A percentile compares a stretch with the other conserved stretches of the same genome.
Evolutionary conservation across 1,284 basidiomycete species (phyloP).

Genomic region (Heterobasidion occidentale): DNA sequence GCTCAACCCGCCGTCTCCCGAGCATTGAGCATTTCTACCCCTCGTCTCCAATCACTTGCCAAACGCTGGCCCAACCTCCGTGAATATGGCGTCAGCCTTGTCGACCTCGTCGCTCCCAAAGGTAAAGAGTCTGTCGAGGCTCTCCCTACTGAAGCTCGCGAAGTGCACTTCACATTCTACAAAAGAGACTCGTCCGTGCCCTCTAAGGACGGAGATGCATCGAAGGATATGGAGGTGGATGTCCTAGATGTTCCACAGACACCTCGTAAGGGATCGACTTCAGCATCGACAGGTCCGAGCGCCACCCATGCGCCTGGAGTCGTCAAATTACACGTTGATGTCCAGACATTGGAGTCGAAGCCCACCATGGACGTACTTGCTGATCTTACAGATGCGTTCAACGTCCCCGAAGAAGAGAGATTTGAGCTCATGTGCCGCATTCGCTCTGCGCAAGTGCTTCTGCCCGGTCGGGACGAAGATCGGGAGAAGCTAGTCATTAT

Average conservation of each 20-base stretch:
- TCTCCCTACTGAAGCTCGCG: constrained; percentile 60
- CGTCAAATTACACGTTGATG: constrained; percentile 58
- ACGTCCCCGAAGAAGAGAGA: constrained; percentile 78
- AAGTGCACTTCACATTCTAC: constrained; percentile 74
- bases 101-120: constrained; percentile 55
- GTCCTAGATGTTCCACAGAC: constrained; percentile 32
- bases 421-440: constrained; percentile 89
- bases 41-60: constrained; percentile 62
- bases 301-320: constrained; percentile 33
- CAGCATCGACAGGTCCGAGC: constrained; percentile 15
- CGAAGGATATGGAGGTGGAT: constrained; percentile 37
- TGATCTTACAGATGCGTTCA: constrained; percentile 64
- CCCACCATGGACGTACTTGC: constrained; percentile 69
- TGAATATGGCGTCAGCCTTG: constrained; percentile 64
- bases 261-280: constrained; percentile 18
- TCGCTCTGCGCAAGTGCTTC: constrained; percentile 67
- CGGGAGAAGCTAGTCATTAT: constrained; percentile 79
- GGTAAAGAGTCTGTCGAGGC: constrained; percentile 45
- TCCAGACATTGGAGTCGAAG: constrained; percentile 49
- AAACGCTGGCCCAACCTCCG: constrained; percentile 71
- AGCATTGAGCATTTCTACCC: constrained; percentile 69
- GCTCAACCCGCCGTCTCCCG: constrained; percentile 73
- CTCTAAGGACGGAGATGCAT: constrained; percentile 24
- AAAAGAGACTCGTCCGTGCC: constrained; percentile 34
- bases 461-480: constrained; percentile 46